Evolutionary conservation across 306 rosid species (phyloP), one percentile per base, ranked within the genome.

Genomic region (Malus sieversii): DNA sequence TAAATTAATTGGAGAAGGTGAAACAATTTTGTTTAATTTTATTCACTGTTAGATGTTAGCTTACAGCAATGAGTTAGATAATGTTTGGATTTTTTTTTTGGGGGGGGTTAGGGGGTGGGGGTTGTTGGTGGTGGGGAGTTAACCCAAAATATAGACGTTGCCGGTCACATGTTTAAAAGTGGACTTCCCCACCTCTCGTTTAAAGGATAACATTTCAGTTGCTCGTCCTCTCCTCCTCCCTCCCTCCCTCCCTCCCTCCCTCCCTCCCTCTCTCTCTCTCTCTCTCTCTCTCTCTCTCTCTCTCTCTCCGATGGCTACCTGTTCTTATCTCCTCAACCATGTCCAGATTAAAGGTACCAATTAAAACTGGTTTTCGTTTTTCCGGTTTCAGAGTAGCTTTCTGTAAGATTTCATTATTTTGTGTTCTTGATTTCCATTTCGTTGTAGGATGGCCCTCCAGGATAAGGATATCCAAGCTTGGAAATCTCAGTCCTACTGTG

Each of bases 321-420:
- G 64, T 69, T 76, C 78, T 33, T 66, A 77, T 68, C 83, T 81
- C 42, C 82, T 81, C 80, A 70, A 45, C 62, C 74, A 68, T 51
- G 70, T 61, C 76, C 82, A 78, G 15, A 68, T 65, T 72, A 76
- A 67, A 81, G 90, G 90, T 86, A 71, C 29, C 55, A 40, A 12
- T 22, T 16, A 29, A 25, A 27, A 70, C n/a, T 48, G 42, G 23
- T 45, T 25, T 44, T 64, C 19, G 13, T 13, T 29, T 11, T 38
- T 48, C 23, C 13, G 0, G 1, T 73, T 68, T 15, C 58, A 44
- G 70, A 23, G 53, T 30, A 32, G 51, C 3, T 68, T 59, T n/a
- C 74, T 23, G 14, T 22, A 33, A 29, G 38, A 63, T 14, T 25
- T 66, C 29, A 52, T 44, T 23, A 32, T 33, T 64, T 45, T 38